Base-by-base conservation (phyloP, 1,139 yeast species). In the Debaryomycetaceae sp. region DNA sequence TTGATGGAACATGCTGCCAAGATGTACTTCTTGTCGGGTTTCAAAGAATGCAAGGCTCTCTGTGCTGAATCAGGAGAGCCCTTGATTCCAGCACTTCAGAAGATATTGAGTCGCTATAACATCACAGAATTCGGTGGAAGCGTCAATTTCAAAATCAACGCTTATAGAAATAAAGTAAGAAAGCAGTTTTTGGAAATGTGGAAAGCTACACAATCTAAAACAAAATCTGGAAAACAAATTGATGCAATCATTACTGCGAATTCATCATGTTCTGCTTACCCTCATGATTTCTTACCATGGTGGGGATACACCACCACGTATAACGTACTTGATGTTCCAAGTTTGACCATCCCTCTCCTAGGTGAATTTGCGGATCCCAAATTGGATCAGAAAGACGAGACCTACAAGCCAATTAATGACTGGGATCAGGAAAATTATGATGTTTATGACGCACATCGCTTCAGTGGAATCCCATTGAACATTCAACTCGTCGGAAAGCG, bases 31-130 rank as follows among this genome's bases (percentile, higher is more conserved):
- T 49, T 56, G 5, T 60, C 56, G 38, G 50, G 51, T n/a, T 53
- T 51, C 5, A 29, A 34, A 11, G 58, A 55, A 44, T 45, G 53
- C 6, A 24, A 36, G 7, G 48, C 48, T 7, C 43, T 43, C 8
- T 53, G 57, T 42, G 51, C 47, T 29, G 31, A 35, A 17, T 41
- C 54, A 22, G 59, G 59, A 5, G 58, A 55, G 38, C 58, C 59
- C 22, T 38, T 38, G 13, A 38, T 38, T 13, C 40, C 40, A 8
- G 40, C 40, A 7, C 40, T 38, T n/a, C 5, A 31, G n/a, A 38
- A 23, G 33, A 38, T 38, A 6, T 38, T 38, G 33, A 13, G 13
- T 13, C 23, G 33, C 23, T 38, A 22, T 22, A 23, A 23, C 5
- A 38, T 38, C 20, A 22, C 5, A 23, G 40, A 38, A 8, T 38